Conservation (phyloP, 805 yeast genomes). For the Suhomyces kilbournensis region DNA sequence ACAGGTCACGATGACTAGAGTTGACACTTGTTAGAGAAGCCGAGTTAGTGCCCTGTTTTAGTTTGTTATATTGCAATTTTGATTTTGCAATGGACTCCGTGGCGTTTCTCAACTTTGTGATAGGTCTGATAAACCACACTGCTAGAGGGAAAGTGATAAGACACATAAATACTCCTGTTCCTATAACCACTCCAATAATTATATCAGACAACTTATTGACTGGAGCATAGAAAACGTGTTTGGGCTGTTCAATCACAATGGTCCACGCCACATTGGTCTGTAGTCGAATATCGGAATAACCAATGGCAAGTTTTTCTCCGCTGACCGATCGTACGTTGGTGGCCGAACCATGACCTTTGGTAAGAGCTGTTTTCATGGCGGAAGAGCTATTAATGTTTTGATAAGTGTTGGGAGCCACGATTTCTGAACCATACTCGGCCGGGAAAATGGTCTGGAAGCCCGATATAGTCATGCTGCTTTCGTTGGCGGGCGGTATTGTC, state of each 20-base stretch:
- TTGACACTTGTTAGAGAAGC: neutral
- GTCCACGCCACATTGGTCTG: conserved; percentile 55
- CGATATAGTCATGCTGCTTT: conserved; percentile 44
- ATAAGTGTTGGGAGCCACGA: conserved; percentile 17
- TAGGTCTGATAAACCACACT: conserved; percentile 81
- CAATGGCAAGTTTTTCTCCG: conserved; percentile 32
- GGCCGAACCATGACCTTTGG: conserved; percentile 25
- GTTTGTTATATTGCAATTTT: conserved; percentile 20
- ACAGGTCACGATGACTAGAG: neutral
- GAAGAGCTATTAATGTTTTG: conserved; percentile 27
- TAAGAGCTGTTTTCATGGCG: conserved; percentile 29
- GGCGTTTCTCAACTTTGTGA: conserved; percentile 72
- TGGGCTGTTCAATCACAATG: conserved; percentile 66
- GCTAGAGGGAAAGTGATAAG: conserved; percentile 79
- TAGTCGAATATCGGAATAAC: conserved; percentile 28
- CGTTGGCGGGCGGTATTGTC: conserved; percentile 8
- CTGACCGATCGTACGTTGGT: conserved; percentile 19
- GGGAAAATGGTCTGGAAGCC: conserved; percentile 39
- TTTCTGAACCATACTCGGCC: conserved; percentile 5
- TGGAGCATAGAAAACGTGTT: conserved; percentile 59
- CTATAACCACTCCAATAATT: conserved; percentile 74
- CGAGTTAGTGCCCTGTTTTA: neutral
- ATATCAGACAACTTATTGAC: conserved; percentile 60
- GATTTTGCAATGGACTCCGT: conserved; percentile 66
- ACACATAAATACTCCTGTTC: conserved; percentile 71